Conservation (phyloP, 495 filamentous ascomycete species). For the Neurospora sp. region DNA sequence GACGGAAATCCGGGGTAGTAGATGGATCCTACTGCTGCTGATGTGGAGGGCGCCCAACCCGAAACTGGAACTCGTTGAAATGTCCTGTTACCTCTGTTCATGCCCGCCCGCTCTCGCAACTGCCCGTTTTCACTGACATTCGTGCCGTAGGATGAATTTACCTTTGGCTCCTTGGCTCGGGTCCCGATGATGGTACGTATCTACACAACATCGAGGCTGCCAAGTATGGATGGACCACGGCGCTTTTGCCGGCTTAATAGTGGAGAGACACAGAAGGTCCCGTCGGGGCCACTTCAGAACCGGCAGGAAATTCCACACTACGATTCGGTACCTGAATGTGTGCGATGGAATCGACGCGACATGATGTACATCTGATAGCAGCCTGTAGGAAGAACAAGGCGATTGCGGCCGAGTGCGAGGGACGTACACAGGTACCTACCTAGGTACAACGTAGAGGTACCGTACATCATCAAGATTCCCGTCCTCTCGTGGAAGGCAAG, state of each 20-base stretch:
- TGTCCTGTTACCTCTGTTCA: neutral
- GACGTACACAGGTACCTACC: neutral
- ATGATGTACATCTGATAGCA: neutral
- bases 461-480: neutral
- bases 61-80: neutral
- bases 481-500: neutral
- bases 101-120: neutral
- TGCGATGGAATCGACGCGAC: neutral
- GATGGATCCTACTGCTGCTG: neutral
- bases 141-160: neutral
- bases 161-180: neutral
- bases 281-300: neutral
- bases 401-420: neutral
- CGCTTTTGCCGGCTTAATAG: slow-evolving; percentile 48
- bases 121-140: neutral
- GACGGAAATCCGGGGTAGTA: neutral
- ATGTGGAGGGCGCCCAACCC: neutral
- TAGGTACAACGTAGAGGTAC: neutral
- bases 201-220: neutral
- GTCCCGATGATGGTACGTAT: neutral
- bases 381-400: neutral
- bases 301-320: neutral
- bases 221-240: slow-evolving; percentile 25
- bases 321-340: neutral
- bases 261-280: slow-evolving; percentile 29